phyloP scores from a whole-genome alignment of 495 filamentous ascomycete species.

The Podospora pseudocomata region DNA sequence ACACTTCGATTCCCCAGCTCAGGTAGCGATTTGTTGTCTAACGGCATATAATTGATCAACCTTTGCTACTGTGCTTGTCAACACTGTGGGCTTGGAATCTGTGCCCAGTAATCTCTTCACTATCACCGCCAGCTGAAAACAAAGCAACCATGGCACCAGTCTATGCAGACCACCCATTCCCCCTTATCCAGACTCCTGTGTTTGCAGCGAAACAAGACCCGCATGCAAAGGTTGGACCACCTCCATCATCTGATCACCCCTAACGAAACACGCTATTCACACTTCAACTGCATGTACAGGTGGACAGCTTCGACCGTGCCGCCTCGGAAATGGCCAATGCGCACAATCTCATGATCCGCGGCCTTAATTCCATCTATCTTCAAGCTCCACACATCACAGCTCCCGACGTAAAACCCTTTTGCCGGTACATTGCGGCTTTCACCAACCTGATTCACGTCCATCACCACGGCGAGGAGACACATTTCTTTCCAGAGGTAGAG shows the following conservation, averaged over 20 bases:
- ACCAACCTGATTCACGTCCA: slow-evolving; percentile 37
- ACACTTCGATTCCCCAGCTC: too few species aligned
- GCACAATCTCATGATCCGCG: slow-evolving; percentile 47
- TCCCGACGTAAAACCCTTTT: slow-evolving; percentile 35
- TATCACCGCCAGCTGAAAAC: neutral
- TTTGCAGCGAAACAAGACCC: neutral
- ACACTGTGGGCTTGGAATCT: too few species aligned
- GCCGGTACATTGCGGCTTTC: slow-evolving; percentile 35
- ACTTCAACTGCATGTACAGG: slow-evolving; percentile 7
- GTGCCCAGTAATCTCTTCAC: neutral
- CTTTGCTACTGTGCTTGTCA: too few species aligned
- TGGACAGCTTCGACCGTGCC: slow-evolving; percentile 28
- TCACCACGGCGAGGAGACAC: slow-evolving; percentile 42
- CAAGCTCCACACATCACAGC: slow-evolving; percentile 39
- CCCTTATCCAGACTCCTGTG: slow-evolving; percentile 20
- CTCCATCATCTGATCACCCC: neutral
- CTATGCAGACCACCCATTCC: slow-evolving; percentile 36
- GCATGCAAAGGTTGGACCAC: neutral
- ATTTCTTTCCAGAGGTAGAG: slow-evolving; percentile 46
- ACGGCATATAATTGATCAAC: too few species aligned
- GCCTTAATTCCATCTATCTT: slow-evolving; percentile 51
- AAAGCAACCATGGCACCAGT: slow-evolving; percentile 23
- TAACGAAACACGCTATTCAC: neutral
- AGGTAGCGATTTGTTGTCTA: too few species aligned
- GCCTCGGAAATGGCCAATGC: slow-evolving; percentile 44